phyloP scores from a whole-genome alignment of 768 basidiomycete genomes.

The Pulveroboletus sp. region DNA sequence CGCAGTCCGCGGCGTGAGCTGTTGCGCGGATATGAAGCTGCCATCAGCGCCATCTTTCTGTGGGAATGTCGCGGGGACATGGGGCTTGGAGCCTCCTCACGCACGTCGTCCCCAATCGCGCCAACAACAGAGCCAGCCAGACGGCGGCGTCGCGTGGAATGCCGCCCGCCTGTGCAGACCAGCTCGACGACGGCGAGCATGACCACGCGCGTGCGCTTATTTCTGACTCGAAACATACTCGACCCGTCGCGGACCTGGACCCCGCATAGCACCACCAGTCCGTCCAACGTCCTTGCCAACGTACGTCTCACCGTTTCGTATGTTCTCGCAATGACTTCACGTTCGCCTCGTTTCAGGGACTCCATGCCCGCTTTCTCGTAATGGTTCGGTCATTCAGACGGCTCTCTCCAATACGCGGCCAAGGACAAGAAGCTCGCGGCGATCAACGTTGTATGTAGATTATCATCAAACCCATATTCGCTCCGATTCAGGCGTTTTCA shows the following conservation, averaged over 20 bases:
- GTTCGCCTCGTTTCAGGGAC: conserved; percentile 27
- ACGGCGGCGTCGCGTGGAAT: too few relatives aligned
- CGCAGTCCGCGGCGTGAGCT: conserved; percentile 21
- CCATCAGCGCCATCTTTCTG: conserved; percentile 11
- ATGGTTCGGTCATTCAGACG: conserved; percentile 31
- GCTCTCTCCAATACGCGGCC: conserved; percentile 27
- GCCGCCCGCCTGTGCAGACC: too few relatives aligned
- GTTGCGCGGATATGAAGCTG: conserved; percentile 31
- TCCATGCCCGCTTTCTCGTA: conserved; percentile 29
- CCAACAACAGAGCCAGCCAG: too few relatives aligned
- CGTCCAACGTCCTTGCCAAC: conserved; percentile 2
- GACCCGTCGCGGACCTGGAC: background rate
- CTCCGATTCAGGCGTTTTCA: conserved; percentile 26
- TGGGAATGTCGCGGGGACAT: conserved; percentile 10
- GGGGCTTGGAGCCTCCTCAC: background rate
- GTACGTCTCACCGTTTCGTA: conserved; percentile 5
- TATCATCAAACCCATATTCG: conserved; percentile 34
- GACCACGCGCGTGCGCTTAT: background rate
- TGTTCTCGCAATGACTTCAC: conserved; percentile 10
- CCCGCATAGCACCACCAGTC: background rate
- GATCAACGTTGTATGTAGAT: conserved; percentile 35
- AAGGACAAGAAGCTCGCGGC: conserved; percentile 31
- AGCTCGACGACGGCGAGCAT: too few relatives aligned
- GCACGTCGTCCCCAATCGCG: background rate
- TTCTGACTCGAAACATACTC: conserved; percentile 6